A percentile compares a stretch with the other conserved stretches of the same genome.
Evolutionary conservation across 306 rosid genomes (phyloP).

Genomic region (Macrotyloma uniflorum): DNA sequence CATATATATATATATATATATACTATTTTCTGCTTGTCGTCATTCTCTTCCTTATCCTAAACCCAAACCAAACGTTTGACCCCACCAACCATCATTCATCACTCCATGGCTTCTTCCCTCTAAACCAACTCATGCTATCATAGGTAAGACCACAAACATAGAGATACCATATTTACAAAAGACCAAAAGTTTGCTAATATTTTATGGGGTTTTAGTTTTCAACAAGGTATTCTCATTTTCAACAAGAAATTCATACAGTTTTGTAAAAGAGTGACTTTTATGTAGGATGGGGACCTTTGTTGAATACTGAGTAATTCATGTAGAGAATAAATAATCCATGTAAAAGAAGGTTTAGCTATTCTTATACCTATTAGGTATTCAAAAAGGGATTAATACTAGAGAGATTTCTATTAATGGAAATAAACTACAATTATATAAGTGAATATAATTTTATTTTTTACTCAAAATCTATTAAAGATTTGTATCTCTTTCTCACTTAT

Average conservation of each 20-base stretch:
- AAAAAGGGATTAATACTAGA: too few species aligned
- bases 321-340: neutral
- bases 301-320: too few species aligned
- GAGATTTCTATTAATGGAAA: too few species aligned
- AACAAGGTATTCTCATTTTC: neutral
- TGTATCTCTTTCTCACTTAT: too few species aligned
- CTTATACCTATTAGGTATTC: too few species aligned
- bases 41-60: constrained; percentile 31
- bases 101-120: constrained; percentile 27
- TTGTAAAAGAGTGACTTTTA: too few species aligned
- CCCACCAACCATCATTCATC: constrained; percentile 39
- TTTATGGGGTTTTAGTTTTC: neutral
- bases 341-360: too few species aligned
- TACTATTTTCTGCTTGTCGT: constrained; percentile 31
- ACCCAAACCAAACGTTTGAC: constrained; percentile 23
- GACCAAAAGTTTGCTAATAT: neutral
- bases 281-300: too few species aligned
- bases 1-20: too few species aligned
- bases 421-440: too few species aligned
- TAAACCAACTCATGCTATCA: constrained; percentile 38
- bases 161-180: neutral
- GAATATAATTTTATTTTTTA: too few species aligned
- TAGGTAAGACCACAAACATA: constrained; percentile 30
- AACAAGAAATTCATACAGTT: neutral
- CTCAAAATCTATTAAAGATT: too few species aligned